Percentiles rank a stretch among this genome's conserved stretches.
Conservation (phyloP, 1,139 yeast genomes). For the Scheffersomyces illinoinensis region DNA sequence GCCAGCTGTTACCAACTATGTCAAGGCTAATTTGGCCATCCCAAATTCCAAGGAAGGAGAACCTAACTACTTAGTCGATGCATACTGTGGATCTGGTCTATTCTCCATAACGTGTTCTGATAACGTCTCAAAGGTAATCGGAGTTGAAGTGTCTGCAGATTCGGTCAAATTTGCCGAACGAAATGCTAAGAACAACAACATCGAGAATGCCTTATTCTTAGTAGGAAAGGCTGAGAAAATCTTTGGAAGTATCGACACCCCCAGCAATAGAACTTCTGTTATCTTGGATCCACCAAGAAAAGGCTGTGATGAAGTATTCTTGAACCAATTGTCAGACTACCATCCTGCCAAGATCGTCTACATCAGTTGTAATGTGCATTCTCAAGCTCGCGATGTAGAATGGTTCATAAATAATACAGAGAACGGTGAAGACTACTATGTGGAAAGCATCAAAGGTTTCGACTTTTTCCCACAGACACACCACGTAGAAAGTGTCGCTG, state of each 20-base stretch:
- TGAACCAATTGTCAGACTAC: conserved; percentile 80
- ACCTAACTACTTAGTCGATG: conserved; percentile 76
- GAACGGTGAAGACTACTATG: conserved; percentile 60
- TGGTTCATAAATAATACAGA: conserved; percentile 71
- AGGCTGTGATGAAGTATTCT: conserved; percentile 88
- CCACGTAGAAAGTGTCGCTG: conserved; percentile 96
- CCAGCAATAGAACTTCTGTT: conserved; percentile 76
- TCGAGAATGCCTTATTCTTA: conserved; percentile 77
- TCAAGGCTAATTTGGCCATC: conserved; percentile 63
- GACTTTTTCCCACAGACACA: conserved; percentile 98
- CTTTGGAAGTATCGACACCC: conserved; percentile 72
- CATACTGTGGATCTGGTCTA: conserved; percentile 96
- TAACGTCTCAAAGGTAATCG: conserved; percentile 79
- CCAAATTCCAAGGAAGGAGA: conserved; percentile 38
- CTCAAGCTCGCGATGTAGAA: conserved; percentile 92
- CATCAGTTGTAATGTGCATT: conserved; percentile 95
- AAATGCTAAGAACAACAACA: conserved; percentile 75
- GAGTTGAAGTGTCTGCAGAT: conserved; percentile 93
- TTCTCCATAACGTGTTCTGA: conserved; percentile 85
- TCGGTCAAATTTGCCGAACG: conserved; percentile 83
- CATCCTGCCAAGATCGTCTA: conserved; percentile 86
- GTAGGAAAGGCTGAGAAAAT: conserved; percentile 92
- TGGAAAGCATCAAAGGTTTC: conserved; percentile 88
- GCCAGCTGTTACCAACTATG: conserved; percentile 80
- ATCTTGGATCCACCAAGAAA: conserved; percentile 96